Percentiles rank a stretch among this genome's conserved stretches.
phyloP scores from a whole-genome alignment of 495 filamentous ascomycete species.

The Letharia columbiana region DNA sequence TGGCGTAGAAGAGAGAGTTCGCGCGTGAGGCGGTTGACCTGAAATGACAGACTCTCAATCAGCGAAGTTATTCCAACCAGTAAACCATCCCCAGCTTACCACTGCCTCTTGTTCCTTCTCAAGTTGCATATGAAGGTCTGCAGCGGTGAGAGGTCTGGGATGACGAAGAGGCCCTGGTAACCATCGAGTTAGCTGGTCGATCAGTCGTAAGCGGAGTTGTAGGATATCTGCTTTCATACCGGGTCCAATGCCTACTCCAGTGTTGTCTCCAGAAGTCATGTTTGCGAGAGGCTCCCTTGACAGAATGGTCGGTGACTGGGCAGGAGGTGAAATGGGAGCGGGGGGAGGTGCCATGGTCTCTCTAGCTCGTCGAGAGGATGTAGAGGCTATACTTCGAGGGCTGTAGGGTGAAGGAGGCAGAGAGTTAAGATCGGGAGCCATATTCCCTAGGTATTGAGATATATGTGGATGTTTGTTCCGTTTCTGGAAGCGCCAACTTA shows the following conservation, averaged over 20 bases:
- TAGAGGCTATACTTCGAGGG: slow-evolving; percentile 35
- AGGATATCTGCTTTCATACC: slow-evolving; percentile 28
- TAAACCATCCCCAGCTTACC: slow-evolving; percentile 40
- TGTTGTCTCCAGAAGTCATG: slow-evolving; percentile 37
- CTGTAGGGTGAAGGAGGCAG: slow-evolving; percentile 48
- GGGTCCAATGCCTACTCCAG: slow-evolving; percentile 50
- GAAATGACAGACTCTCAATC: slow-evolving; percentile 38
- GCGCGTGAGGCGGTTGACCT: slow-evolving; percentile 75
- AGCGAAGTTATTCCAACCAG: not conserved
- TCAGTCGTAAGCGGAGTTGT: not conserved
- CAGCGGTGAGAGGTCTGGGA: slow-evolving; percentile 74
- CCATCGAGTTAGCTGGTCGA: not conserved
- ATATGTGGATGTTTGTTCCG: not conserved
- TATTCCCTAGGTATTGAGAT: slow-evolving; percentile 21
- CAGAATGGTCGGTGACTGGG: slow-evolving; percentile 29
- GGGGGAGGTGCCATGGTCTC: slow-evolving; percentile 42
- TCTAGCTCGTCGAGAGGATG: slow-evolving; percentile 40
- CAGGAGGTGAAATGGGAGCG: slow-evolving; percentile 30
- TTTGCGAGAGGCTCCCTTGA: slow-evolving; percentile 22
- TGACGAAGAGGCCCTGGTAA: slow-evolving; percentile 59
- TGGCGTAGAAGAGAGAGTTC: slow-evolving; percentile 75
- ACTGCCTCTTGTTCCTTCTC: slow-evolving; percentile 95
- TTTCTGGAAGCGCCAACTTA: not conserved
- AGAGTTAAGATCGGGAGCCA: slow-evolving; percentile 57
- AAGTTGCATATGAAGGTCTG: slow-evolving; percentile 74